phyloP scores from a whole-genome alignment of 176 grass and related monocot genomes.

The Thalia dealbata region DNA sequence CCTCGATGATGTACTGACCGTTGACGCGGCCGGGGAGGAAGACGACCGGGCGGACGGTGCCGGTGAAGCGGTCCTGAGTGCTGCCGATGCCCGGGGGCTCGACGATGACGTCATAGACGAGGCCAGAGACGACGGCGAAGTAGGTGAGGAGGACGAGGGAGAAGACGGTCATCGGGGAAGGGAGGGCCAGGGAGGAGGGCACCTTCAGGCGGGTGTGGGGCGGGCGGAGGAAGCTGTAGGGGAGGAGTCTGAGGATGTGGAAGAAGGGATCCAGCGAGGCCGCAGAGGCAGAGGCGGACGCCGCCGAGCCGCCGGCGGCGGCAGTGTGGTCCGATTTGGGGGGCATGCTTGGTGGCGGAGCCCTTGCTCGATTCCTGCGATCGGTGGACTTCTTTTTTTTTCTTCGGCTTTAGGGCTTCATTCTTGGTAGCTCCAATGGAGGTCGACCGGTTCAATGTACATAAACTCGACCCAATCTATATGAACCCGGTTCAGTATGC shows the following conservation, averaged over 20 bases:
- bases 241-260: conserved; percentile 48
- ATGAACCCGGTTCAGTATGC: no score
- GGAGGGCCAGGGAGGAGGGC: conserved; percentile 62
- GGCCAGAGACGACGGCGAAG: conserved; percentile 81
- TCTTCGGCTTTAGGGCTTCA: no score
- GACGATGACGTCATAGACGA: conserved; percentile 92
- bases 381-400: no score
- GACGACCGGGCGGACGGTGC: conserved; percentile 75
- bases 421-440: no score
- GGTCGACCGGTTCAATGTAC: no score
- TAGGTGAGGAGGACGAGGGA: conserved; percentile 81
- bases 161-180: conserved; percentile 72
- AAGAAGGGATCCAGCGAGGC: conserved; percentile 64
- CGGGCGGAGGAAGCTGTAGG: conserved; percentile 72
- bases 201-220: conserved; percentile 83
- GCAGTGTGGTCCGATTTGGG: conserved; percentile 7
- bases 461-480: no score
- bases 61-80: conserved; percentile 60
- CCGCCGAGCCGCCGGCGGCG: conserved; percentile 12
- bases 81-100: conserved; percentile 88
- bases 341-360: not conserved
- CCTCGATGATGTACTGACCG: conserved; percentile 97
- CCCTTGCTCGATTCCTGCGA: not conserved
- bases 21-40: conserved; percentile 86
- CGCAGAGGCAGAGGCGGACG: conserved; percentile 26